A percentile compares a stretch with the other conserved stretches of the same genome.
Evolutionary conservation across 129 eudicot species (phyloP).

Genomic region (Artemisia annua): DNA sequence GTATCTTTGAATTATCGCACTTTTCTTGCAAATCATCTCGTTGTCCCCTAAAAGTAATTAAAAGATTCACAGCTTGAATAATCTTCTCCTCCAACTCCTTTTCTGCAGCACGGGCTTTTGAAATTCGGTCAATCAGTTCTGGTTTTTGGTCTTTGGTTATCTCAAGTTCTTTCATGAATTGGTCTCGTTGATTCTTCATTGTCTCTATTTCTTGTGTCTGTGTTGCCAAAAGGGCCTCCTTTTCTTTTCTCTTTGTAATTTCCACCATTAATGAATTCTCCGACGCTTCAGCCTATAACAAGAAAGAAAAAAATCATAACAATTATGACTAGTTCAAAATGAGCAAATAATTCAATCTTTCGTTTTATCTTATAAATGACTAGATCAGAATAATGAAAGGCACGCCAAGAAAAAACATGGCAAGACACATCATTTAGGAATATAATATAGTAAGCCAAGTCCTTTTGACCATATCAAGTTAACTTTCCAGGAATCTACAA

Average conservation of each 20-base stretch:
- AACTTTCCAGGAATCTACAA: neutral
- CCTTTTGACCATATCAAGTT: conserved; percentile 14
- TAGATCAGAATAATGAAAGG: neutral
- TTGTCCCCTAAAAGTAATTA: conserved; percentile 54
- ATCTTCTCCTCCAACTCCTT: conserved; percentile 79
- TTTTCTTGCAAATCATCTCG: conserved; percentile 62
- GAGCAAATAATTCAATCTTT: neutral
- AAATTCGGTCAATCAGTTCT: conserved; percentile 47
- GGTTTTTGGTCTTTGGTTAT: conserved; percentile 45
- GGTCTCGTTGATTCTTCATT: conserved; percentile 47
- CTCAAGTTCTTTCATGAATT: conserved; percentile 49
- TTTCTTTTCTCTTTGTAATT: conserved; percentile 44
- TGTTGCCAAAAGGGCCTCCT: conserved; percentile 41
- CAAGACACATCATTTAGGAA: neutral
- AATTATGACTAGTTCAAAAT: too few relatives aligned
- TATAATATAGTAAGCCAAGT: neutral
- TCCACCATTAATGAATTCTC: conserved; percentile 52
- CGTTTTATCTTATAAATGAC: neutral
- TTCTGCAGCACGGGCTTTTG: conserved; percentile 41
- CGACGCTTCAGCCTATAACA: conserved; percentile 65
- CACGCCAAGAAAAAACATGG: neutral
- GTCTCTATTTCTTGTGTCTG: conserved; percentile 53
- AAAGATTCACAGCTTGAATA: conserved; percentile 74
- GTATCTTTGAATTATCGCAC: conserved; percentile 43
- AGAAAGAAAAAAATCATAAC: neutral